phyloP scores from a whole-genome alignment of 2,329 filamentous ascomycete genomes.

The Fusarium camptoceras region DNA sequence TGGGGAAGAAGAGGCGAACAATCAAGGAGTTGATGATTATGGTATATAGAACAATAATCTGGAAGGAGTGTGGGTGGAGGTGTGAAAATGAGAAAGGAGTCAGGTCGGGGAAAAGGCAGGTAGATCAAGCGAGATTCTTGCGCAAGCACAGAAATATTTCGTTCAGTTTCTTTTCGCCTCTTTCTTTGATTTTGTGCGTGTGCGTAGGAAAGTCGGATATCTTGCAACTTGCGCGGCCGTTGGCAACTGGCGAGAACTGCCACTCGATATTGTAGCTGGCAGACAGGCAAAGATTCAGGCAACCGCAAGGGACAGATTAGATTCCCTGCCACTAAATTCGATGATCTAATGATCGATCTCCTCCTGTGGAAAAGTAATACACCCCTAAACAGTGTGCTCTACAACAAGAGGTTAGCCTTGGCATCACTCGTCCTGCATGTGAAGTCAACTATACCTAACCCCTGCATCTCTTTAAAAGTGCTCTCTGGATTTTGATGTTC shows the following conservation, averaged over 20 bases:
- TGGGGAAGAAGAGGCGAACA: background rate
- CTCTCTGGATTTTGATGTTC: background rate
- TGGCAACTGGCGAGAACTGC: conserved; percentile 32
- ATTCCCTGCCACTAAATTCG: background rate
- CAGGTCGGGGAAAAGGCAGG: background rate
- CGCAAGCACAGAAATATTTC: background rate
- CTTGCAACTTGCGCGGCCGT: conserved; percentile 5
- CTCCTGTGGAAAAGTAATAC: background rate
- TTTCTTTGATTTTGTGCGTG: background rate
- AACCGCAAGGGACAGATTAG: background rate
- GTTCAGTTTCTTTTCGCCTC: background rate
- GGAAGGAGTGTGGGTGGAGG: conserved; percentile 13
- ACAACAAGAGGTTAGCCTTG: background rate
- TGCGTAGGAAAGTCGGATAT: background rate
- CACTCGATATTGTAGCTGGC: background rate
- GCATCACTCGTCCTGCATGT: background rate
- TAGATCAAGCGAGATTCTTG: background rate
- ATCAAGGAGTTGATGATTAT: background rate
- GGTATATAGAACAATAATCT: conserved; percentile 9
- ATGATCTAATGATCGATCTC: background rate
- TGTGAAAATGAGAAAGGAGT: background rate
- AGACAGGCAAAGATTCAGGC: background rate
- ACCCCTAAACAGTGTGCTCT: background rate
- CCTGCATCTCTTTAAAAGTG: background rate
- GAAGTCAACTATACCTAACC: background rate